Evolutionary conservation across 2,329 filamentous ascomycete species (phyloP).

Genomic region (Huntiella moniliformis): DNA sequence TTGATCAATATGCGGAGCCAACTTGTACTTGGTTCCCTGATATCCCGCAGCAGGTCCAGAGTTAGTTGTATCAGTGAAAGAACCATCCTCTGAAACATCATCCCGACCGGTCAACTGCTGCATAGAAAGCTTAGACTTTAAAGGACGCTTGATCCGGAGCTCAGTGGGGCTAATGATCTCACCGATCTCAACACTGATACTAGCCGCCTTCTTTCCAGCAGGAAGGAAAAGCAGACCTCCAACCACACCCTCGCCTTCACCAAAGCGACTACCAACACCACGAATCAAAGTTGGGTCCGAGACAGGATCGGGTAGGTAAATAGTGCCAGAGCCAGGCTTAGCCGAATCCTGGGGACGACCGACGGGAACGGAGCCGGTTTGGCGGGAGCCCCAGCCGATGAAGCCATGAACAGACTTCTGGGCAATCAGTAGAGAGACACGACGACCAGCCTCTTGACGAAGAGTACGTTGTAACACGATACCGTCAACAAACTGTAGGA

Average conservation of each 20-base stretch:
- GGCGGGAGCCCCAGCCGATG: slow-evolving; percentile 68
- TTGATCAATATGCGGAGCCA: slow-evolving; percentile 86
- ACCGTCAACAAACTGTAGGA: slow-evolving; percentile 70
- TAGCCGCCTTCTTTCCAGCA: slow-evolving; percentile 55
- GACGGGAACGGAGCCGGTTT: slow-evolving; percentile 82
- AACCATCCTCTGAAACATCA: slow-evolving; percentile 49
- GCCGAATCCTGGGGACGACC: slow-evolving; percentile 78
- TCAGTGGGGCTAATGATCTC: slow-evolving; percentile 67
- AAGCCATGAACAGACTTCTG: slow-evolving; percentile 92
- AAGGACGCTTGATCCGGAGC: slow-evolving; percentile 68
- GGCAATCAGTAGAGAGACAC: slow-evolving; percentile 81
- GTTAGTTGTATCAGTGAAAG: slow-evolving; percentile 35
- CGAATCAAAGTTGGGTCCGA: slow-evolving; percentile 67
- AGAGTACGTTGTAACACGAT: slow-evolving; percentile 84
- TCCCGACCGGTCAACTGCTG: slow-evolving; percentile 66
- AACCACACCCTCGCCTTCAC: slow-evolving; percentile 47
- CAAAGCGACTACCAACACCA: slow-evolving; percentile 66
- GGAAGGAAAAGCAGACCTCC: slow-evolving; percentile 79
- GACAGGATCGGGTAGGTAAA: slow-evolving; percentile 79
- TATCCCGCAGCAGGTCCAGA: slow-evolving; percentile 42
- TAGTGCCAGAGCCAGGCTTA: slow-evolving; percentile 56
- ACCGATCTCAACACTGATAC: slow-evolving; percentile 66
- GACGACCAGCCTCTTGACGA: slow-evolving; percentile 67
- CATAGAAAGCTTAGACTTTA: slow-evolving; percentile 58
- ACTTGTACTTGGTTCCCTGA: slow-evolving; percentile 63